Evolutionary conservation across 805 yeast species (phyloP).

Genomic region (Grigorovia jiainica): DNA sequence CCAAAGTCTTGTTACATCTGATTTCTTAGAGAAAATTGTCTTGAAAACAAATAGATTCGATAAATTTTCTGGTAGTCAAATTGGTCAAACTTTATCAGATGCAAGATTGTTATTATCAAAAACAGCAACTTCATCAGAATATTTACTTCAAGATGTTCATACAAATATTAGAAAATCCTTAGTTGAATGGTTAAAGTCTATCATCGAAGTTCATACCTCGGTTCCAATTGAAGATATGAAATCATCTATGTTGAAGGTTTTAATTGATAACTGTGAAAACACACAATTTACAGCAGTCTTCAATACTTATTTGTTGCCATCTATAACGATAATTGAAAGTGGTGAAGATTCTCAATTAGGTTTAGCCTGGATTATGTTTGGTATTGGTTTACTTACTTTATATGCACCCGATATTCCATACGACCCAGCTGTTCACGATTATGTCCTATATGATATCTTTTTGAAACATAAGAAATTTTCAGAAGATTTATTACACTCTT

Average conservation of each 20-base stretch:
- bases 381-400: conserved; percentile 58
- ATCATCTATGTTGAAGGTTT: not conserved
- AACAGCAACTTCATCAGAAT: conserved; percentile 37
- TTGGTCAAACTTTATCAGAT: conserved; percentile 52
- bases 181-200: conserved; percentile 36
- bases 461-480: conserved; percentile 30
- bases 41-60: conserved; percentile 31
- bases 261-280: conserved; percentile 5
- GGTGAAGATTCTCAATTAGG: conserved; percentile 36
- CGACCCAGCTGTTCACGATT: conserved; percentile 91
- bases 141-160: conserved; percentile 35
- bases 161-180: conserved; percentile 31
- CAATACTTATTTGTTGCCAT: conserved; percentile 28
- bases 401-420: conserved; percentile 74
- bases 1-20: conserved; percentile 37
- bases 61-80: conserved; percentile 45
- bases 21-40: conserved; percentile 33
- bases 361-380: conserved; percentile 54
- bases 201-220: conserved; percentile 31
- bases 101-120: conserved; percentile 35
- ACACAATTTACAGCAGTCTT: conserved; percentile 15
- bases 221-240: conserved; percentile 1
- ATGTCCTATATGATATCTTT: conserved; percentile 52
- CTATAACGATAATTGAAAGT: not conserved
- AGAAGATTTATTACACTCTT: conserved; percentile 31